Percentiles rank a stretch among this genome's conserved stretches.
These are phyloP conservation scores for Aspergillus kassunensis DNA, from an alignment of 495 filamentous ascomycete genomes.

Conservation along the genomic window DNA sequence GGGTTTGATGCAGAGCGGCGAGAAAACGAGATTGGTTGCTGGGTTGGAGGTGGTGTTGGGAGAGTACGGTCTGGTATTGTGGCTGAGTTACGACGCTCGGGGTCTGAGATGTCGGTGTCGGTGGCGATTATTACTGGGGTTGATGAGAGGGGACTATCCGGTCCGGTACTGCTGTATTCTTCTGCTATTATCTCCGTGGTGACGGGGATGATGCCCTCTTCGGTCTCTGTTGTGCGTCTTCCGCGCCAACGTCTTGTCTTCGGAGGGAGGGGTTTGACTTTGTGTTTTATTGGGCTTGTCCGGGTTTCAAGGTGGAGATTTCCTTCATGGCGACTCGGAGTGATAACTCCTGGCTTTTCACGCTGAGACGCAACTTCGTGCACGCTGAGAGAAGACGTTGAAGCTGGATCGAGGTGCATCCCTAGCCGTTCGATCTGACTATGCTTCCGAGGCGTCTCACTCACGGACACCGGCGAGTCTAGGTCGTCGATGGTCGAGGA, in stretches of 20 bases:
- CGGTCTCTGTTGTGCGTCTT: conserved; percentile 27
- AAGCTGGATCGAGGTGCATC: conserved; percentile 46
- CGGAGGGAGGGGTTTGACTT: conserved; percentile 42
- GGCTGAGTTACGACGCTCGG: conserved; percentile 28
- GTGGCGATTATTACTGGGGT: conserved; percentile 10
- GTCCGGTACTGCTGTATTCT: conserved; percentile 16
- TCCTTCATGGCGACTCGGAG: conserved; percentile 61
- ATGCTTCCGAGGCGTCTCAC: conserved; percentile 18
- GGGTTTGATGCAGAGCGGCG: conserved; percentile 40
- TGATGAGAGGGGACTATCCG: conserved; percentile 14
- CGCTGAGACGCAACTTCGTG: conserved; percentile 72
- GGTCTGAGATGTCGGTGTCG: background rate
- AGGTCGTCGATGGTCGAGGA: conserved; percentile 22
- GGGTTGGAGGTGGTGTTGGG: conserved; percentile 19
- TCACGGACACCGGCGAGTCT: conserved; percentile 15
- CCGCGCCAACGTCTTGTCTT: conserved; percentile 44
- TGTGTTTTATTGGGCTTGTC: conserved; percentile 26
- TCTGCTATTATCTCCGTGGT: conserved; percentile 29
- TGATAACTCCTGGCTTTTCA: conserved; percentile 82
- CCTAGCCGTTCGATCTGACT: conserved; percentile 35
- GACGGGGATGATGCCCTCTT: background rate
- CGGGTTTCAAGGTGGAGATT: conserved; percentile 12
- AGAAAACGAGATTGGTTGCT: conserved; percentile 9
- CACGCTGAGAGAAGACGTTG: conserved; percentile 58
- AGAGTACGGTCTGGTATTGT: conserved; percentile 24